Base-by-base conservation (phyloP, 805 yeast genomes). In the Candida manassasensis region DNA sequence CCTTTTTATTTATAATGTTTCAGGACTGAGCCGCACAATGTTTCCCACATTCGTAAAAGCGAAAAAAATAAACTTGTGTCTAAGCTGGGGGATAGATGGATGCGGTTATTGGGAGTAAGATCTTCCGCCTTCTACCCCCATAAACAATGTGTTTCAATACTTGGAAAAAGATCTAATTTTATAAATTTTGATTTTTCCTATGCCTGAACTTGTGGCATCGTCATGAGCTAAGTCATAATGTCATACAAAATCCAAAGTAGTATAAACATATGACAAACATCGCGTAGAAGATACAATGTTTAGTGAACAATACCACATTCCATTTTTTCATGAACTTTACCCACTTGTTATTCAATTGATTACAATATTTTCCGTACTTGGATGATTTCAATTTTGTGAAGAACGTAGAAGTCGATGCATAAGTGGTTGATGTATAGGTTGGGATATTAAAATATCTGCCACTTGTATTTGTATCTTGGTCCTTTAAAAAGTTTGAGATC, bases 401-500 rank as follows among this genome's bases (percentile, higher is more conserved):
- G 4, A 31, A 18, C 22, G 36, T 25, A 22, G 37, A 16, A 15
- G 31, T 2, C 9, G 16, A n/a, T 11, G 16, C 14, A 18, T 41
- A 31, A 9, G 57, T 50, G 25, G 33, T 19, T 11, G 47, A 49
- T n/a, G 61, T 55, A 39, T 55, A 55, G 9, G 45, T 43, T 6
- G 61, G 59, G 19, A 53, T 43, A 21, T 44, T 40, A 25, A 39
- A 27, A 11, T 26, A 15, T n/a, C 15, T 21, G 21, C 9, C 21
- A 11, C 16, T 27, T n/a, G 10, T 22, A 27, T 19, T 18, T 12
- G 49, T 45, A 10, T 61, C 67, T 38, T 59, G 65, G 22, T 53
- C 57, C 36, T 45, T 41, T 21, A 61, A 39, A 38, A 63, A 61
- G 29, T 53, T 52, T 14, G 52, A 43, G 31, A 59, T 47, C 35